Conservation (phyloP, 2,329 filamentous ascomycete species). For the Pseudocercospora cruenta region DNA sequence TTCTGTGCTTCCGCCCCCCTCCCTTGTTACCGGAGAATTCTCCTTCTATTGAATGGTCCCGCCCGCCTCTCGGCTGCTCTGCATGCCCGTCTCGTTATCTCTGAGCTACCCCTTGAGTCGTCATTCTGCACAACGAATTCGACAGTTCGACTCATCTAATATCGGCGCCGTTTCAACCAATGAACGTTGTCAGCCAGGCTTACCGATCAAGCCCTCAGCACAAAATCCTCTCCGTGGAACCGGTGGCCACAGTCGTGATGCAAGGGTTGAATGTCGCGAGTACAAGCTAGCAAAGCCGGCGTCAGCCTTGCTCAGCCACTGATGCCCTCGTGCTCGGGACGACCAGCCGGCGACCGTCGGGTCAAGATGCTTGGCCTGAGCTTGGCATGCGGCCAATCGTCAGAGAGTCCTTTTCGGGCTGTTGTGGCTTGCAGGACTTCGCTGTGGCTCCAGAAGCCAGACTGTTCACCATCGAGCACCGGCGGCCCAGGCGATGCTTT, state of each 20-base stretch:
- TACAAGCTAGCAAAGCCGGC: neutral
- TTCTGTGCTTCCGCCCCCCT: no score
- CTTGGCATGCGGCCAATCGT: neutral
- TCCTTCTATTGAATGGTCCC: no score
- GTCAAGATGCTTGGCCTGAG: neutral
- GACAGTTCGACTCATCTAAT: no score
- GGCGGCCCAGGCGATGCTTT: neutral
- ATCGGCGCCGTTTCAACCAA: neutral
- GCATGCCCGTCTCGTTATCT: neutral
- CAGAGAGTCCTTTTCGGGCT: neutral
- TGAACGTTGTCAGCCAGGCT: neutral
- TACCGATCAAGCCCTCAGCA: neutral
- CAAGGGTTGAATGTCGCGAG: constrained; percentile 8
- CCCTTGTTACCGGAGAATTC: no score
- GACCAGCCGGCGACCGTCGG: neutral
- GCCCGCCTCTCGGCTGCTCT: no score
- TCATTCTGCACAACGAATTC: no score
- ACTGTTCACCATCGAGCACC: neutral
- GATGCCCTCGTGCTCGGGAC: neutral
- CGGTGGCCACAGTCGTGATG: neutral
- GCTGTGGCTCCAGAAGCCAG: neutral
- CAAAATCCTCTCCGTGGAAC: neutral
- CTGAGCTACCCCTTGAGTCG: neutral
- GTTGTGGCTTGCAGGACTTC: neutral
- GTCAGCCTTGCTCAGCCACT: neutral